Percentiles rank a stretch among this genome's conserved stretches.
Evolutionary conservation across 331 rosid species (phyloP).

Genomic region (Phaseolus coccineus): DNA sequence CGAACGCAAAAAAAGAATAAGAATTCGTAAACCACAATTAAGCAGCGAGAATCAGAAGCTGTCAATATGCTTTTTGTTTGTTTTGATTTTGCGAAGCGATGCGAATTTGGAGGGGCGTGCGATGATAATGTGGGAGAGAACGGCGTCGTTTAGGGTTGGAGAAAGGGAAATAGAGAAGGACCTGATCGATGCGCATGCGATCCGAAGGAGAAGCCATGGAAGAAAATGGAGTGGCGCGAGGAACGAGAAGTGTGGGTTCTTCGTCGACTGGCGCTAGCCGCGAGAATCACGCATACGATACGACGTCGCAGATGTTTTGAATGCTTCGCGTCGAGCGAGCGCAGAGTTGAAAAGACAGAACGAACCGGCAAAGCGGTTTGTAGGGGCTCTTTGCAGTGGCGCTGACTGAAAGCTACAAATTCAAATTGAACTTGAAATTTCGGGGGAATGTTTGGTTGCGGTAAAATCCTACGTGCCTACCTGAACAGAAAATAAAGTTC

Average conservation of each 20-base stretch:
- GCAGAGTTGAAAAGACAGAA: conserved; percentile 16
- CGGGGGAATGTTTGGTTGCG: neutral
- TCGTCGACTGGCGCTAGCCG: conserved; percentile 11
- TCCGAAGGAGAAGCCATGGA: conserved; percentile 81
- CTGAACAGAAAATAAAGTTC: neutral
- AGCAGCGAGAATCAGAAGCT: neutral
- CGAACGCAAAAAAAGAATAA: neutral
- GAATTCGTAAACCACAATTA: neutral
- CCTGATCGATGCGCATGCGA: conserved; percentile 80
- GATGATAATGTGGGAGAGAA: neutral
- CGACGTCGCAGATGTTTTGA: conserved; percentile 40
- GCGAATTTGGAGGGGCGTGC: neutral
- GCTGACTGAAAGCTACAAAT: neutral
- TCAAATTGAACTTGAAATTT: conserved; percentile 29
- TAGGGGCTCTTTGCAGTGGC: conserved; percentile 2
- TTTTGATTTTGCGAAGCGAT: neutral
- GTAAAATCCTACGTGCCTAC: neutral
- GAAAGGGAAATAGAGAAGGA: conserved; percentile 32
- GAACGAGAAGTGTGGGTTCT: conserved; percentile 20
- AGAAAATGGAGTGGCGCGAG: neutral
- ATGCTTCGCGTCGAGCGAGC: conserved; percentile 13
- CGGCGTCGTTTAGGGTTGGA: conserved; percentile 40
- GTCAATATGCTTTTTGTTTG: too few species aligned
- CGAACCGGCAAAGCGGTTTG: conserved; percentile 5
- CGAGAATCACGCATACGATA: neutral